A percentile compares a stretch with the other conserved stretches of the same genome.
Evolutionary conservation across 257 asterid genomes (phyloP).

Genomic region (Galeopsis tetrahit): DNA sequence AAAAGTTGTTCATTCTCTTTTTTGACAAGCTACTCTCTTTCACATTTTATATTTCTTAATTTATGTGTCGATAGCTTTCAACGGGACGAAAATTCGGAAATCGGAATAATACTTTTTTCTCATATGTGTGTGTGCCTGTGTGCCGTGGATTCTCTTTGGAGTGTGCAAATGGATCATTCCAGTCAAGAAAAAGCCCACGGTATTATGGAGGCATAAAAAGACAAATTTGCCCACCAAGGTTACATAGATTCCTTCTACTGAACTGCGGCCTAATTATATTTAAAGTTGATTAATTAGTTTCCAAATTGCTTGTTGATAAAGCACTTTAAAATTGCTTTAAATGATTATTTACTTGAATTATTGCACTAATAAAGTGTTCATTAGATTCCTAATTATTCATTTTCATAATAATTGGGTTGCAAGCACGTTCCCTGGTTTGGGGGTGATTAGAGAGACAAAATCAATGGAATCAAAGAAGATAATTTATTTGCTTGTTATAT

Average conservation of each 20-base stretch:
- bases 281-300: background rate
- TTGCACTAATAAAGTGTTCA: background rate
- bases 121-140: background rate
- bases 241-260: background rate
- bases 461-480: no score
- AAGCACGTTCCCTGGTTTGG: background rate
- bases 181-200: constrained; percentile 18
- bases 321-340: background rate
- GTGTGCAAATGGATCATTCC: constrained; percentile 8
- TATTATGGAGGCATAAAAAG: background rate
- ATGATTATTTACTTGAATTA: background rate
- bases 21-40: no score
- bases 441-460: background rate
- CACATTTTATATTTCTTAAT: no score
- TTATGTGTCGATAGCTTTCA: no score
- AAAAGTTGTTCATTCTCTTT: no score
- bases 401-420: background rate
- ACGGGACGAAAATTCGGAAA: no score
- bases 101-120: no score
- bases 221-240: constrained; percentile 14
- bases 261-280: constrained; percentile 7
- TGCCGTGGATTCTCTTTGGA: background rate
- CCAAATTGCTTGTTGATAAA: background rate
- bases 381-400: background rate
- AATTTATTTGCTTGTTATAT: no score